Conservation (phyloP, 495 filamentous ascomycete species). For the Cercophora samala region DNA sequence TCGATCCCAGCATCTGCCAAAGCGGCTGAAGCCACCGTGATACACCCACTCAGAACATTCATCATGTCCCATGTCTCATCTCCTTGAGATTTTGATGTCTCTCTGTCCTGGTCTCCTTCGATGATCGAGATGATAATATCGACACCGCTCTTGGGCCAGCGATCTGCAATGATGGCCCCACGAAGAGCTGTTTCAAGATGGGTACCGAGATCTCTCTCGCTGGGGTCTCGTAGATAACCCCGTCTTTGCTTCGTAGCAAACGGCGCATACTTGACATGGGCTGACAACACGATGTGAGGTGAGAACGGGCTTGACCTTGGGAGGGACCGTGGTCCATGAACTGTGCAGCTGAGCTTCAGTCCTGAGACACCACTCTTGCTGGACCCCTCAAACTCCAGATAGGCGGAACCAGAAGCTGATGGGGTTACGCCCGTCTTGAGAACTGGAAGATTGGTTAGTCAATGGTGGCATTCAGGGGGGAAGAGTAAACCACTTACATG, state of each 20-base stretch:
- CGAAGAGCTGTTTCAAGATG: slow-evolving; percentile 88
- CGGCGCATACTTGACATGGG: slow-evolving; percentile 92
- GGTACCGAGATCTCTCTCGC: slow-evolving; percentile 83
- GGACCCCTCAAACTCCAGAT: slow-evolving; percentile 75
- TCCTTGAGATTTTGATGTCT: slow-evolving; percentile 45
- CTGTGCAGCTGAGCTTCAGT: slow-evolving; percentile 84
- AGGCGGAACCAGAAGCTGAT: slow-evolving; percentile 90
- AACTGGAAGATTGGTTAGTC: slow-evolving; percentile 49
- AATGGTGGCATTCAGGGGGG: slow-evolving; percentile 2
- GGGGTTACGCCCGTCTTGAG: slow-evolving; percentile 89
- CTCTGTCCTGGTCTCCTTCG: slow-evolving; percentile 70
- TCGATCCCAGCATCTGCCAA: slow-evolving; percentile 95
- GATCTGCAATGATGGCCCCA: slow-evolving; percentile 83
- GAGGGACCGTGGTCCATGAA: slow-evolving; percentile 89
- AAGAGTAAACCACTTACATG: slow-evolving; percentile 59
- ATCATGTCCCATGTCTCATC: slow-evolving; percentile 69
- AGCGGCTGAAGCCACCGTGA: slow-evolving; percentile 92
- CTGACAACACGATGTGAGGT: slow-evolving; percentile 83
- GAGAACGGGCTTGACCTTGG: slow-evolving; percentile 86
- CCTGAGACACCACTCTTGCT: slow-evolving; percentile 53
- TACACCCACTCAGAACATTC: slow-evolving; percentile 86
- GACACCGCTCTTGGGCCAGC: slow-evolving; percentile 95
- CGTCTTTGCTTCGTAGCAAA: slow-evolving; percentile 80
- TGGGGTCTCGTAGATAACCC: slow-evolving; percentile 81
- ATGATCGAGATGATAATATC: slow-evolving; percentile 89